These are phyloP conservation scores for Aureobasidium melanogenum DNA, from an alignment of 2,329 filamentous ascomycete genomes.

Conservation along the genomic window DNA sequence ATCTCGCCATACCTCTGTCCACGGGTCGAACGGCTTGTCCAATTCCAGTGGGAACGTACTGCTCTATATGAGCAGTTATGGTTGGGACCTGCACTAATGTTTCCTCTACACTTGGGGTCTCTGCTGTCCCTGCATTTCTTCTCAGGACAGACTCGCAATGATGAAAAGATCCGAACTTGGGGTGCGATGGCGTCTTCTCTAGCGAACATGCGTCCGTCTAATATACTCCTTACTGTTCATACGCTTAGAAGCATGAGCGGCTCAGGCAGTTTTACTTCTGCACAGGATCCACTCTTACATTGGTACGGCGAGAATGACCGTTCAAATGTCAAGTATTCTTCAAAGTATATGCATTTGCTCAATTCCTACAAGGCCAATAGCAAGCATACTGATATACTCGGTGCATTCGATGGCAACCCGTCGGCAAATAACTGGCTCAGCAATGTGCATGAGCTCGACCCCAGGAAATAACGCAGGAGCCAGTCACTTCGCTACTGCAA, in stretches of 20 bases:
- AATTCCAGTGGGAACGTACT: background rate
- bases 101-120: background rate
- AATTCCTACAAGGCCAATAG: background rate
- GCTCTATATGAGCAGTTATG: background rate
- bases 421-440: background rate
- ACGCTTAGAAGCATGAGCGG: background rate
- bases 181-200: background rate
- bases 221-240: background rate
- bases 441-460: background rate
- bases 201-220: background rate
- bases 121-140: background rate
- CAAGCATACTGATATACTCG: background rate
- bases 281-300: background rate
- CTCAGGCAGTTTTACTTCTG: background rate
- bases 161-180: background rate
- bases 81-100: background rate
- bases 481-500: constrained; percentile 1
- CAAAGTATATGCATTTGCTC: background rate
- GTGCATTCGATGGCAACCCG: background rate
- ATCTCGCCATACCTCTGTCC: background rate
- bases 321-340: background rate
- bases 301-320: background rate
- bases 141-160: background rate
- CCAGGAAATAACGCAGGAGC: constrained; percentile 3
- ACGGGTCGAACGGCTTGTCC: background rate